A percentile compares a stretch with the other conserved stretches of the same genome.
Evolutionary conservation across 164 flowering plant species (phyloP).

Genomic region (Stephania cephalantha): DNA sequence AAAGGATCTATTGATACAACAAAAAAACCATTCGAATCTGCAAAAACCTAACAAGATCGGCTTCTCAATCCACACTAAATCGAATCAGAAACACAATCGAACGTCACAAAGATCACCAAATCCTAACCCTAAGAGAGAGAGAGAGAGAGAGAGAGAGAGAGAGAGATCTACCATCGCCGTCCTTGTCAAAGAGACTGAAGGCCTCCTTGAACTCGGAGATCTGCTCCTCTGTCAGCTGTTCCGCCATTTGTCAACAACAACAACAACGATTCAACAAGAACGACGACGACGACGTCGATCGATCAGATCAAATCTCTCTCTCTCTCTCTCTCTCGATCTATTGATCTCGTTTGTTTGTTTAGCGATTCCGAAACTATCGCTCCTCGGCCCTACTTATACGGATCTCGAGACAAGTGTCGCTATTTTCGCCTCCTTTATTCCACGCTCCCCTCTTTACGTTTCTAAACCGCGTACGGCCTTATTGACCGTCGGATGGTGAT

Average conservation of each 20-base stretch:
- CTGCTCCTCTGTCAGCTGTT: constrained; percentile 36
- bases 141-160: neutral
- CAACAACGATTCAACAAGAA: neutral
- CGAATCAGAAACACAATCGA: neutral
- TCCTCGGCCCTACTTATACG: neutral
- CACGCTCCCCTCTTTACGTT: neutral
- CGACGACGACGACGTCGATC: neutral
- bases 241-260: constrained; percentile 24
- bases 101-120: neutral
- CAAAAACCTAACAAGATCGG: neutral
- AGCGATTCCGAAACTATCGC: neutral
- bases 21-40: neutral
- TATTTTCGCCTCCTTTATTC: neutral
- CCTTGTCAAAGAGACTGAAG: constrained; percentile 36
- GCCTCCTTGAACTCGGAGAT: constrained; percentile 41
- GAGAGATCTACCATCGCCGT: constrained; percentile 28
- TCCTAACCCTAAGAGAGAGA: neutral
- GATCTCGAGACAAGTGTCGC: neutral
- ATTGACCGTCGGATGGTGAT: neutral
- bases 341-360: neutral
- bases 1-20: neutral
- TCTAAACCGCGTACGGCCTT: neutral
- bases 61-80: neutral
- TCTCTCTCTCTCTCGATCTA: too few species aligned
- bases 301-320: too few species aligned